Percentiles rank a stretch among this genome's conserved stretches.
Conservation (phyloP, 225 moss, liverwort and hornwort genomes). For the Neckera pumila region DNA sequence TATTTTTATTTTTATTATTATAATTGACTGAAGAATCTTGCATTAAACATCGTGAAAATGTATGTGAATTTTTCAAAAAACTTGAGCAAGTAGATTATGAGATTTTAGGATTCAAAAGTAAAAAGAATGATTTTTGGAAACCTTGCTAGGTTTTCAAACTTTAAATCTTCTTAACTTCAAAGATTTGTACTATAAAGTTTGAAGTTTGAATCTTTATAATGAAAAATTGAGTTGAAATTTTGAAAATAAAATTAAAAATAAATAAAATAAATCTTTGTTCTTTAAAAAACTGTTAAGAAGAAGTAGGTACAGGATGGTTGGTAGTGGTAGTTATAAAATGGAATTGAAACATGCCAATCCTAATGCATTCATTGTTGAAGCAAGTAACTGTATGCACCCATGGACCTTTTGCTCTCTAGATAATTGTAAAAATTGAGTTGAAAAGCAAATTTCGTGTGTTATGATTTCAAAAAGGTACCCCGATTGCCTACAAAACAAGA, state of each 20-base stretch:
- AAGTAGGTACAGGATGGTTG: neutral
- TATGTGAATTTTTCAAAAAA: neutral
- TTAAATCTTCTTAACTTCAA: neutral
- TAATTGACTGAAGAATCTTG: neutral
- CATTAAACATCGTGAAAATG: neutral
- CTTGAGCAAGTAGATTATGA: neutral
- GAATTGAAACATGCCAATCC: neutral
- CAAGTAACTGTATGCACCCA: neutral
- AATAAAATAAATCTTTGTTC: neutral
- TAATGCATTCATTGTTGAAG: neutral
- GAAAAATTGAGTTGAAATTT: neutral
- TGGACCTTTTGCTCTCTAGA: rapidly evolving
- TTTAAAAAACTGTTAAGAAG: neutral
- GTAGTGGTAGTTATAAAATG: neutral
- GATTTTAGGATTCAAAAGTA: no score
- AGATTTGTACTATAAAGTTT: neutral
- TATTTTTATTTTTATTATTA: neutral
- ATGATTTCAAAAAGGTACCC: neutral
- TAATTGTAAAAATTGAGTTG: neutral
- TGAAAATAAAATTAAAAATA: neutral
- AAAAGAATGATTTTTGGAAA: neutral
- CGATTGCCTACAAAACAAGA: neutral
- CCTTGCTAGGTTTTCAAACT: neutral
- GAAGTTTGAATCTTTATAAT: neutral
- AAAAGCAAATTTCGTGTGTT: neutral